Conservation (phyloP, 78 protist genomes). For the Guillardia theta region DNA sequence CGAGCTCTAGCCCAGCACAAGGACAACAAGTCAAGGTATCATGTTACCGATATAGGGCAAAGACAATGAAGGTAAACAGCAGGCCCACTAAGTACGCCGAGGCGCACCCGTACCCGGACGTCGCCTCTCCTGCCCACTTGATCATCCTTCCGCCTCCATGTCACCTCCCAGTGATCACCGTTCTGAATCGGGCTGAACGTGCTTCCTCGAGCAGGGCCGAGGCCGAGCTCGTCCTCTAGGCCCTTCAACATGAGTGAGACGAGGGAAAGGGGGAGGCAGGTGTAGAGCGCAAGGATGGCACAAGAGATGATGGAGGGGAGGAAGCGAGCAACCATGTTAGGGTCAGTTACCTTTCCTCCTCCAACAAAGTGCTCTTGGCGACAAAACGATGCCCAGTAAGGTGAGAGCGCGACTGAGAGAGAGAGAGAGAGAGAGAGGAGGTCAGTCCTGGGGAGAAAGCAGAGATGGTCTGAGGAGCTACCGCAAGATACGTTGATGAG, state of each 20-base stretch:
- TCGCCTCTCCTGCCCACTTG: neutral
- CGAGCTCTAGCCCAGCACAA: no score
- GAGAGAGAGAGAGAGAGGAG: no score
- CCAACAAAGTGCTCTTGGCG: no score
- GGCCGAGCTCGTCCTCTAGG: neutral
- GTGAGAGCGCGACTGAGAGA: neutral
- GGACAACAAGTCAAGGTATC: no score
- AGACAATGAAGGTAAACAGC: neutral
- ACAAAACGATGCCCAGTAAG: neutral
- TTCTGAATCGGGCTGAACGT: neutral
- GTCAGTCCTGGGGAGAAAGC: no score
- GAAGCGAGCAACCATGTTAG: neutral
- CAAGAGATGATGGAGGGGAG: neutral
- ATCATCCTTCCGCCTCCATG: neutral
- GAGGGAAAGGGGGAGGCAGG: neutral
- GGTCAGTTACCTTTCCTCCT: no score
- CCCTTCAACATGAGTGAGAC: neutral
- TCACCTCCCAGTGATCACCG: neutral
- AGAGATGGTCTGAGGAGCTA: no score
- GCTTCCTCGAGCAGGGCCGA: neutral
- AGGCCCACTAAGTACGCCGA: neutral
- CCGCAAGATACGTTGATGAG: neutral
- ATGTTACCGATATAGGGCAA: neutral
- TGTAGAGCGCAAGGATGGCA: neutral
- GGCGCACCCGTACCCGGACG: neutral